phyloP scores from a whole-genome alignment of 2,329 filamentous ascomycete genomes.

The Ophiocordyceps robertsii region DNA sequence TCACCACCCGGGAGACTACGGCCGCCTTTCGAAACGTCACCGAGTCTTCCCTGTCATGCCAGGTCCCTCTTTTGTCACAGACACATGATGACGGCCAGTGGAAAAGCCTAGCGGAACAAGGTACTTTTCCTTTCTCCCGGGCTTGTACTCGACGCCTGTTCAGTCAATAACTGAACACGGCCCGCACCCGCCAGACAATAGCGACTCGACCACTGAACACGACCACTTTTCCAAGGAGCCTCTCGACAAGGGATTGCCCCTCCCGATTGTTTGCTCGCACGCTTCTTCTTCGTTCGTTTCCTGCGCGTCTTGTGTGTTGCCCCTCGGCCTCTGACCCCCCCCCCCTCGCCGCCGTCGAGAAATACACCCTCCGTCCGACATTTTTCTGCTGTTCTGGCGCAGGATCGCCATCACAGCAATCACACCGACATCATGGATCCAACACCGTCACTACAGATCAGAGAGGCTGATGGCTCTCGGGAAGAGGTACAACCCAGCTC shows the following conservation, averaged over 20 bases:
- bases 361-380: neutral
- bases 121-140: neutral
- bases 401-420: slow-evolving; percentile 4
- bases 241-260: neutral
- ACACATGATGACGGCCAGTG: slow-evolving; percentile 1
- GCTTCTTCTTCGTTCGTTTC: neutral
- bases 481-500: slow-evolving; percentile 22
- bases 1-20: no score
- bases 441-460: slow-evolving; percentile 17
- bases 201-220: no score
- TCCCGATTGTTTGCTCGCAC: no score
- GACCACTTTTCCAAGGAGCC: no score
- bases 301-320: neutral
- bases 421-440: slow-evolving; percentile 17
- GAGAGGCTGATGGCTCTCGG: slow-evolving; percentile 13
- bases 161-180: neutral
- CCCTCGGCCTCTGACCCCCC: neutral
- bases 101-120: slow-evolving; percentile 1
- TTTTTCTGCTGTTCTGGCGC: slow-evolving; percentile 4
- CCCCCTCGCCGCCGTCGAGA: neutral
- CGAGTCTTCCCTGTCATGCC: neutral
- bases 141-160: neutral
- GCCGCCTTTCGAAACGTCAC: no score
- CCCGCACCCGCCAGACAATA: neutral
- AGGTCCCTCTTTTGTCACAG: neutral